phyloP scores from a whole-genome alignment of 139 green algal species.

The Dunaliella primolecta region DNA sequence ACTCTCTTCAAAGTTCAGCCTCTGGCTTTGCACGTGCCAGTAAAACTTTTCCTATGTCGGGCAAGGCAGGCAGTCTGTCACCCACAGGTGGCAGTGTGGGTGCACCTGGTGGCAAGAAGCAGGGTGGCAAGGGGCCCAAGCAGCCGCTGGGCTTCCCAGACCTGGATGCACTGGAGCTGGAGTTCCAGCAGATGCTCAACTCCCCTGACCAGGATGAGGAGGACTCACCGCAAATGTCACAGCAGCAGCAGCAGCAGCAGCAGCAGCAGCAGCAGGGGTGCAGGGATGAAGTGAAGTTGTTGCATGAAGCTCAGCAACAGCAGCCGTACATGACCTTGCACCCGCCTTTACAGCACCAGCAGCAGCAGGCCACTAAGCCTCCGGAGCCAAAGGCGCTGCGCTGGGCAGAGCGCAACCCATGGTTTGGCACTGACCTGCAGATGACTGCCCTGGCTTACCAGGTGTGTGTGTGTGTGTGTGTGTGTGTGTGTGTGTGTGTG shows the following conservation, averaged over 20 bases:
- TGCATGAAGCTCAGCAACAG: no score
- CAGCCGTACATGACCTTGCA: background rate
- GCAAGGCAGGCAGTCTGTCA: background rate
- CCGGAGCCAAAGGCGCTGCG: constrained; percentile 33
- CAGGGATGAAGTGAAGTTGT: no score
- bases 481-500: no score
- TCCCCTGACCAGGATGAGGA: background rate
- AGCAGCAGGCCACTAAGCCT: background rate
- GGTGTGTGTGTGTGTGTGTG: no score
- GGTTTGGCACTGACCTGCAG: constrained; percentile 53
- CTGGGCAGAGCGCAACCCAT: constrained; percentile 54
- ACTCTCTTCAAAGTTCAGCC: constrained; percentile 55
- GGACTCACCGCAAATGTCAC: background rate
- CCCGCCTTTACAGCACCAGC: background rate
- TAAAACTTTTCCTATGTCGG: background rate
- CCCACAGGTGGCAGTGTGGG: background rate
- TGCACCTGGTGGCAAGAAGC: constrained; percentile 8
- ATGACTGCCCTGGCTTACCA: constrained; percentile 43
- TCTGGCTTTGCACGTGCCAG: constrained; percentile 15
- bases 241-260: background rate
- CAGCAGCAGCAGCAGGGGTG: constrained; percentile 7
- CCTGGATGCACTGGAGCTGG: constrained; percentile 45
- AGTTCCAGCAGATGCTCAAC: constrained; percentile 34
- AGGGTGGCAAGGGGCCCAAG: background rate
- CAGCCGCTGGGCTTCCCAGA: constrained; percentile 31